These are phyloP conservation scores for Talaromyces sp. DNA, from an alignment of 2,329 filamentous ascomycete genomes.

Conservation along the genomic window DNA sequence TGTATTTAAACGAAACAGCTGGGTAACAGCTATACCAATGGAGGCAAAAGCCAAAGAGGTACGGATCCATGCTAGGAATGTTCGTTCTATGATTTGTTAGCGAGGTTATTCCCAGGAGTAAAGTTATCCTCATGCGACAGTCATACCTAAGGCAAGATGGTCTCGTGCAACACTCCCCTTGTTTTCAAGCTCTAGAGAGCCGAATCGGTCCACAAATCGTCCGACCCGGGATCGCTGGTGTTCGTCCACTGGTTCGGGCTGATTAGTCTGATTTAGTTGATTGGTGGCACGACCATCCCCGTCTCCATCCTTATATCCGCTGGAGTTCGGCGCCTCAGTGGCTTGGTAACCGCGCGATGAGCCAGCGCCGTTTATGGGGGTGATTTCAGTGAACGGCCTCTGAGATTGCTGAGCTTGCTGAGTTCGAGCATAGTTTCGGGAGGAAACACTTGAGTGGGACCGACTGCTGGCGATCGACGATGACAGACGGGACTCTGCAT, in stretches of 20 bases:
- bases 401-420: conserved; percentile 16
- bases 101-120: neutral
- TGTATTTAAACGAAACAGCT: conserved; percentile 67
- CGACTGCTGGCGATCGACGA: conserved; percentile 24
- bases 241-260: conserved; percentile 3
- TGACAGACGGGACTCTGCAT: conserved; percentile 27
- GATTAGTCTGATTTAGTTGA: conserved; percentile 3
- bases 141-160: conserved; percentile 63
- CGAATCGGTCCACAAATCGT: conserved; percentile 59
- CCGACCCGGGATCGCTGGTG: conserved; percentile 47
- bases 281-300: neutral
- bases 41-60: conserved; percentile 67
- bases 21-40: conserved; percentile 68
- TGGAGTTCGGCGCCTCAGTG: conserved; percentile 19
- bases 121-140: neutral
- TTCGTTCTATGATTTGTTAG: conserved; percentile 56
- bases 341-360: conserved; percentile 37
- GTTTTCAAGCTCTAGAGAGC: conserved; percentile 65
- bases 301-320: neutral
- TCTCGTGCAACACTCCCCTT: conserved; percentile 68
- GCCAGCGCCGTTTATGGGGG: conserved; percentile 32
- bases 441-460: conserved; percentile 28
- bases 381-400: conserved; percentile 30
- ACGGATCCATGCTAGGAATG: conserved; percentile 69
- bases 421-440: conserved; percentile 19